Conservation (phyloP, 176 grass and related monocot genomes). For the Avena eriantha region DNA sequence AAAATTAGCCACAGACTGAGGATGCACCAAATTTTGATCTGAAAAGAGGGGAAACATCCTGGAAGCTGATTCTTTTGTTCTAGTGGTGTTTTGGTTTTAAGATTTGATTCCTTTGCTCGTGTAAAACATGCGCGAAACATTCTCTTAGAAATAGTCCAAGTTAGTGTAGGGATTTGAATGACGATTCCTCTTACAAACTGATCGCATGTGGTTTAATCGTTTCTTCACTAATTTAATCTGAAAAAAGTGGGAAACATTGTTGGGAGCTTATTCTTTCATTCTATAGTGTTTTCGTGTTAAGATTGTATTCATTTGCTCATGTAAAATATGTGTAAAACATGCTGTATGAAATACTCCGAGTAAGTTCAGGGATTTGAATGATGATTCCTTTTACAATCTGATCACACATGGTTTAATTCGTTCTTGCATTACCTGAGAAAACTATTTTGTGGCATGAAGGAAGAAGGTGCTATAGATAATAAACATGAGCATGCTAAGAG, state of each 20-base stretch:
- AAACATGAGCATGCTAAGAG: conserved; percentile 9
- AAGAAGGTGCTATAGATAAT: background rate
- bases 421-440: background rate
- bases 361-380: background rate
- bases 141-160: conserved; percentile 16
- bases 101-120: background rate
- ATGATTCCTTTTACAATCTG: background rate
- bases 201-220: background rate
- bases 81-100: background rate
- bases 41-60: background rate
- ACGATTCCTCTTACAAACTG: background rate
- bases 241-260: background rate
- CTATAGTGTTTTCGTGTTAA: background rate
- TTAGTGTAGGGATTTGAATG: background rate
- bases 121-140: background rate
- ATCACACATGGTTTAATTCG: background rate
- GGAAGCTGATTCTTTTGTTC: conserved; percentile 12
- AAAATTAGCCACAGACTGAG: background rate
- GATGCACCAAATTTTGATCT: background rate
- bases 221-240: background rate
- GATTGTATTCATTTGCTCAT: background rate
- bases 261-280: background rate
- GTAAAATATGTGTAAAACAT: background rate
- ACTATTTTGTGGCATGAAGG: conserved; percentile 17
- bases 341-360: conserved; percentile 11